Conservation (phyloP, 768 basidiomycete genomes). For the Omphalotus guepiniiformis region DNA sequence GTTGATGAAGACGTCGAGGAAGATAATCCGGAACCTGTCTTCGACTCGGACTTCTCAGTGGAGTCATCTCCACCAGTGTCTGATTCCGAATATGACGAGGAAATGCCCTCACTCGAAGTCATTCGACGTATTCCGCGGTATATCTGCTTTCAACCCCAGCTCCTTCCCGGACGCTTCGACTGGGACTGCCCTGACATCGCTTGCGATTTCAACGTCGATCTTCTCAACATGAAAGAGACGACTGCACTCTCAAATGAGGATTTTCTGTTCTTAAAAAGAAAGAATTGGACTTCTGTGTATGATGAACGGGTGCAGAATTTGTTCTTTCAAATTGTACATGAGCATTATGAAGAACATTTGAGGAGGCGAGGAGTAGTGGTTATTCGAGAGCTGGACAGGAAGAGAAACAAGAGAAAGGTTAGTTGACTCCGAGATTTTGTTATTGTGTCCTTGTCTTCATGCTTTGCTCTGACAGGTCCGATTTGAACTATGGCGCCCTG, state of each 20-base stretch:
- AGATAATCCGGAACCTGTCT: neutral
- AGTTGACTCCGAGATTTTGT: too few species aligned
- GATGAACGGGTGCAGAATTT: neutral
- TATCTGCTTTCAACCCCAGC: neutral
- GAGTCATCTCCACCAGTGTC: neutral
- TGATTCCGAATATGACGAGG: conserved; percentile 2
- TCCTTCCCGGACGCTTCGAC: neutral
- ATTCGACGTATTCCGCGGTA: neutral
- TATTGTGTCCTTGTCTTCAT: too few species aligned
- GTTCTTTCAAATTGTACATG: neutral
- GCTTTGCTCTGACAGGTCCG: too few species aligned
- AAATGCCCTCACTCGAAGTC: too few species aligned
- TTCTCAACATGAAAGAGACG: neutral
- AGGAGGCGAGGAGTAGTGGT: neutral
- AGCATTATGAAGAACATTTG: conserved; percentile 5
- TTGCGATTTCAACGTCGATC: neutral
- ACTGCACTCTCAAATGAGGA: neutral
- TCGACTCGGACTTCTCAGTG: neutral
- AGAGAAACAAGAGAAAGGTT: too few species aligned
- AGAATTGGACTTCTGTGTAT: too few species aligned
- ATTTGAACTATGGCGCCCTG: too few species aligned
- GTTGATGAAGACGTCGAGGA: neutral
- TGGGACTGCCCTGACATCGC: neutral
- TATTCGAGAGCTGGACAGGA: too few species aligned
- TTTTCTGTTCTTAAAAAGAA: neutral